phyloP scores from a whole-genome alignment of 768 basidiomycete species.

The Cystoderma amianthinum region DNA sequence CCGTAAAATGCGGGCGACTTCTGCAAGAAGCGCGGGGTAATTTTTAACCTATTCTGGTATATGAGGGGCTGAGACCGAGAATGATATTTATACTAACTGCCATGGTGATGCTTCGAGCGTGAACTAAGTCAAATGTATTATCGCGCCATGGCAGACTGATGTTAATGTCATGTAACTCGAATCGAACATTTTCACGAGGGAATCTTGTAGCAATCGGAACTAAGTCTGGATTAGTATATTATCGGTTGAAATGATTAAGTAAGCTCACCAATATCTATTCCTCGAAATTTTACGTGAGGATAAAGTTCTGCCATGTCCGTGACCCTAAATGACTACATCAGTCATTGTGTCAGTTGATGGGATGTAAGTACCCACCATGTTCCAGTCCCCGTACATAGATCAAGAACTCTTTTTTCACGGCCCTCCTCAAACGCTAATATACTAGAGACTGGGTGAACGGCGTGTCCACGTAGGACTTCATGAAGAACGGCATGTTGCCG shows the following conservation, averaged over 20 bases:
- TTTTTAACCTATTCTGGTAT: slow-evolving; percentile 38
- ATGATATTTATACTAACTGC: slow-evolving; percentile 35
- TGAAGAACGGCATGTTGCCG: slow-evolving; percentile 41
- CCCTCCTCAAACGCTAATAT: slow-evolving; percentile 33
- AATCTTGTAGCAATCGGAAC: slow-evolving; percentile 68
- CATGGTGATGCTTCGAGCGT: slow-evolving; percentile 54
- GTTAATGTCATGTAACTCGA: slow-evolving; percentile 63
- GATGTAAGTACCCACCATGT: slow-evolving; percentile 44
- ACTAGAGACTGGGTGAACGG: slow-evolving; percentile 52
- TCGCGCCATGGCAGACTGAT: slow-evolving; percentile 41
- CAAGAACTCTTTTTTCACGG: slow-evolving; percentile 49
- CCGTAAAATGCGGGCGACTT: slow-evolving; percentile 58
- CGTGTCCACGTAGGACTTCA: slow-evolving; percentile 47
- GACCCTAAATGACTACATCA: slow-evolving; percentile 38
- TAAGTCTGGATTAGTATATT: slow-evolving; percentile 19
- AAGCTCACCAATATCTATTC: slow-evolving; percentile 68
- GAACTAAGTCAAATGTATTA: slow-evolving; percentile 58
- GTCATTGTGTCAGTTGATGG: background rate
- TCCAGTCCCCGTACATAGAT: slow-evolving; percentile 75
- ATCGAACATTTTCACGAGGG: slow-evolving; percentile 53
- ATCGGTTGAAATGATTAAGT: slow-evolving; percentile 5
- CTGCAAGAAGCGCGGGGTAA: slow-evolving; percentile 45
- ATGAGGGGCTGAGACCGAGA: background rate
- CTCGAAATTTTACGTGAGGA: slow-evolving; percentile 58
- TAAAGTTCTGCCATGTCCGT: slow-evolving; percentile 68